Evolutionary conservation across 257 asterid genomes (phyloP).

Genomic region (Penstemon barbatus): DNA sequence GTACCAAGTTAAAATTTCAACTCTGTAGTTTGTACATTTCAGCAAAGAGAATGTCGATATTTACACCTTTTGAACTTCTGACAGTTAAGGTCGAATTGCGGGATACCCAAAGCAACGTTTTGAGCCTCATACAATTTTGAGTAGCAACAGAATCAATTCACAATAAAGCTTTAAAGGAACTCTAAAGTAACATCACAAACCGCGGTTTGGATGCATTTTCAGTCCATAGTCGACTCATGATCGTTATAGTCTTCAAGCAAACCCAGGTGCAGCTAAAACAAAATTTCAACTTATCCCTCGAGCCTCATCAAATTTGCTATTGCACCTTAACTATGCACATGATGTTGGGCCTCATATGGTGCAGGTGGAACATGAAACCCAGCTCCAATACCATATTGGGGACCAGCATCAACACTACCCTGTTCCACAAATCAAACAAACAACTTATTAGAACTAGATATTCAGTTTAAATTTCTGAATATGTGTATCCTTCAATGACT

Average conservation of each 20-base stretch:
- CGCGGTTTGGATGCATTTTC: not conserved
- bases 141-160: too few relatives aligned
- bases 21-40: too few relatives aligned
- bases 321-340: constrained; percentile 23
- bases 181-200: too few relatives aligned
- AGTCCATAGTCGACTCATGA: not conserved
- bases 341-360: constrained; percentile 30
- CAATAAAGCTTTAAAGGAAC: too few relatives aligned
- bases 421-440: constrained; percentile 33
- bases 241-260: not conserved
- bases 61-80: too few relatives aligned
- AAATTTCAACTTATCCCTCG: not conserved
- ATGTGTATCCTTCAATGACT: not conserved
- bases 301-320: not conserved
- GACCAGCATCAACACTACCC: constrained; percentile 28
- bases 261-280: constrained; percentile 7
- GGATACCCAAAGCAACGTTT: too few relatives aligned
- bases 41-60: too few relatives aligned
- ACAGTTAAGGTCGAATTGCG: too few relatives aligned
- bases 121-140: too few relatives aligned
- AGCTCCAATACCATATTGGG: constrained; percentile 35
- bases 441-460: not conserved
- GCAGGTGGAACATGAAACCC: constrained; percentile 32
- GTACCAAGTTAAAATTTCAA: too few relatives aligned
- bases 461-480: not conserved